Percentiles rank a stretch among this genome's conserved stretches.
phyloP scores from a whole-genome alignment of 2,329 filamentous ascomycete genomes.

The Thelonectria olida region DNA sequence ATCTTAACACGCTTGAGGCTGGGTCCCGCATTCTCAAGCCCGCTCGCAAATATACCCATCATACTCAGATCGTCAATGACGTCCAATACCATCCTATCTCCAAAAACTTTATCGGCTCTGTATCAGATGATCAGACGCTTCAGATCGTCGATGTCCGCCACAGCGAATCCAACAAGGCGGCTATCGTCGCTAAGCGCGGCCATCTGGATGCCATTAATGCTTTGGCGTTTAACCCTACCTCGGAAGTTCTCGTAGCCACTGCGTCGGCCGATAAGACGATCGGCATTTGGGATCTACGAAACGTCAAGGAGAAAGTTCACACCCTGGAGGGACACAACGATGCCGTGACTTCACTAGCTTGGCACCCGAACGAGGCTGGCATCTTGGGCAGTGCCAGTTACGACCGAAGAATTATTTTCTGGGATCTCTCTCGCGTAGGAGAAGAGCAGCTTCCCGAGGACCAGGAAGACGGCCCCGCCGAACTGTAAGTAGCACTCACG shows the following conservation, averaged over 20 bases:
- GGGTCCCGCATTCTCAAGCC: slow-evolving; percentile 77
- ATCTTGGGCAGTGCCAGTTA: slow-evolving; percentile 93
- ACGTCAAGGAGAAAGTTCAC: slow-evolving; percentile 89
- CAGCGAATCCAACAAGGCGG: slow-evolving; percentile 70
- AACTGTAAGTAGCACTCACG: slow-evolving; percentile 72
- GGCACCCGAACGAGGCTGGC: slow-evolving; percentile 91
- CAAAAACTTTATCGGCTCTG: slow-evolving; percentile 85
- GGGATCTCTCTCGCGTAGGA: slow-evolving; percentile 91
- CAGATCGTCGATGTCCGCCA: slow-evolving; percentile 90
- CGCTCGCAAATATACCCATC: slow-evolving; percentile 82
- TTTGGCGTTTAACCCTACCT: slow-evolving; percentile 91
- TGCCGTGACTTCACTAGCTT: slow-evolving; percentile 89
- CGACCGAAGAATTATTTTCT: slow-evolving; percentile 93
- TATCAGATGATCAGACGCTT: slow-evolving; percentile 93
- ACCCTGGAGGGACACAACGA: slow-evolving; percentile 88
- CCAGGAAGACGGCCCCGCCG: slow-evolving; percentile 91
- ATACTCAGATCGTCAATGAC: slow-evolving; percentile 93
- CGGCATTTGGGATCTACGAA: slow-evolving; percentile 93
- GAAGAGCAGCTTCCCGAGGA: slow-evolving; percentile 96
- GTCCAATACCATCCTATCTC: slow-evolving; percentile 94
- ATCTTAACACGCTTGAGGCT: slow-evolving; percentile 79
- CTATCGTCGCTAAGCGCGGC: slow-evolving; percentile 75
- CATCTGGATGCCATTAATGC: slow-evolving; percentile 95
- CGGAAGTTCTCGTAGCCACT: slow-evolving; percentile 90
- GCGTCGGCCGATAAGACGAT: slow-evolving; percentile 96